Conservation (phyloP, 1,139 yeast genomes). For the Diutina sp. region DNA sequence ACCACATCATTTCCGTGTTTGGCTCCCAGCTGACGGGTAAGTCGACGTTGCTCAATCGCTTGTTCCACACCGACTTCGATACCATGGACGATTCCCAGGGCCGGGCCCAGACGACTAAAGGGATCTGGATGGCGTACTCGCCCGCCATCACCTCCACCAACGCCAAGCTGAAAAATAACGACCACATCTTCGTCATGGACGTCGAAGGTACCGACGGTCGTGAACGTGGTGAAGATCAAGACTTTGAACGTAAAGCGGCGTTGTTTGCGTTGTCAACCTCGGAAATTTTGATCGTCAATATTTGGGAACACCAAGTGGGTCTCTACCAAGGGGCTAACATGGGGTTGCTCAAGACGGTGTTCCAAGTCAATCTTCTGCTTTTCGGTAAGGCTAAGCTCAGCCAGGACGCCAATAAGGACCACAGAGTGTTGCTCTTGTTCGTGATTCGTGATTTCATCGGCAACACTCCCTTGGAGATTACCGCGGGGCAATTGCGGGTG, state of each 20-base stretch:
- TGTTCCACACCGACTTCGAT: conserved; percentile 80
- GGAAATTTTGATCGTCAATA: conserved; percentile 79
- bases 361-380: conserved; percentile 82
- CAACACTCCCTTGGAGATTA: conserved; percentile 65
- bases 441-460: conserved; percentile 92
- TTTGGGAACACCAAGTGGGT: conserved; percentile 97
- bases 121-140: conserved; percentile 83
- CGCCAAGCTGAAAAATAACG: conserved; percentile 9
- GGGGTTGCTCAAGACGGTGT: conserved; percentile 90
- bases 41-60: conserved; percentile 72
- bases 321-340: conserved; percentile 94
- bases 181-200: conserved; percentile 71
- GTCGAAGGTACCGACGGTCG: conserved; percentile 98
- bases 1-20: conserved; percentile 88
- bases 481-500: conserved; percentile 51
- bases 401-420: conserved; percentile 21
- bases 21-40: conserved; percentile 97
- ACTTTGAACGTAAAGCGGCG: conserved; percentile 93
- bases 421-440: conserved; percentile 68
- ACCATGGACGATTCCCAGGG: conserved; percentile 76
- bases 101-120: conserved; percentile 83
- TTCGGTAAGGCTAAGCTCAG: conserved; percentile 38
- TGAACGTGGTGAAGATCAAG: conserved; percentile 97
- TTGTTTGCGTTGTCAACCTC: conserved; percentile 87
- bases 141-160: conserved; percentile 16